Conservation (phyloP, 345 rosid species). For the Reutealis trisperma region DNA sequence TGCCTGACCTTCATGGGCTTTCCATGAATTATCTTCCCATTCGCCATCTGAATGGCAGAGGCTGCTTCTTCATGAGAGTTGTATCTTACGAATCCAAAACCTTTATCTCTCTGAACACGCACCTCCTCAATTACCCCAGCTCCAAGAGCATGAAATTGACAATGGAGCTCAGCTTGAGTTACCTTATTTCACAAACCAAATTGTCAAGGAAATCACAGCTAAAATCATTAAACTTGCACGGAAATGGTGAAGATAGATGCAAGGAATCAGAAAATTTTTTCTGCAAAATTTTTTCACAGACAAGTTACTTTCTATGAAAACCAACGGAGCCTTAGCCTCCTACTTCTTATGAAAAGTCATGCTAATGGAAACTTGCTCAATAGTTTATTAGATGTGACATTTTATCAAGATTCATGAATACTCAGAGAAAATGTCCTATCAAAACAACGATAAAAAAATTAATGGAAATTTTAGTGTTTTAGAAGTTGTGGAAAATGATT, state of each 20-base stretch:
- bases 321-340: neutral
- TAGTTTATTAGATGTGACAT: neutral
- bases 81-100: slow-evolving; percentile 57
- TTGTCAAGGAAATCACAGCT: neutral
- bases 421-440: neutral
- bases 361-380: neutral
- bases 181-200: slow-evolving; percentile 31
- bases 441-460: neutral
- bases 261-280: neutral
- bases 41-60: slow-evolving; percentile 42
- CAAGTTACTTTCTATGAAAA: too few relatives aligned
- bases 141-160: slow-evolving; percentile 52
- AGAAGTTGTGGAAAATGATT: neutral
- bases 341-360: too few relatives aligned
- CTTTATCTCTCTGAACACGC: slow-evolving; percentile 56
- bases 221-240: neutral
- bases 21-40: slow-evolving; percentile 45
- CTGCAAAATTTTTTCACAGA: too few relatives aligned
- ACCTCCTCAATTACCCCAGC: slow-evolving; percentile 55
- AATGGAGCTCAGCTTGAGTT: slow-evolving; percentile 51
- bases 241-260: neutral
- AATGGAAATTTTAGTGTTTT: too few relatives aligned
- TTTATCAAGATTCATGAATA: neutral
- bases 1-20: slow-evolving; percentile 47
- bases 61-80: slow-evolving; percentile 53